Percentiles rank a stretch among this genome's conserved stretches.
Evolutionary conservation across 352 stramenopile genomes (phyloP).

Genomic region (Pilasporangium apinafurcum): DNA sequence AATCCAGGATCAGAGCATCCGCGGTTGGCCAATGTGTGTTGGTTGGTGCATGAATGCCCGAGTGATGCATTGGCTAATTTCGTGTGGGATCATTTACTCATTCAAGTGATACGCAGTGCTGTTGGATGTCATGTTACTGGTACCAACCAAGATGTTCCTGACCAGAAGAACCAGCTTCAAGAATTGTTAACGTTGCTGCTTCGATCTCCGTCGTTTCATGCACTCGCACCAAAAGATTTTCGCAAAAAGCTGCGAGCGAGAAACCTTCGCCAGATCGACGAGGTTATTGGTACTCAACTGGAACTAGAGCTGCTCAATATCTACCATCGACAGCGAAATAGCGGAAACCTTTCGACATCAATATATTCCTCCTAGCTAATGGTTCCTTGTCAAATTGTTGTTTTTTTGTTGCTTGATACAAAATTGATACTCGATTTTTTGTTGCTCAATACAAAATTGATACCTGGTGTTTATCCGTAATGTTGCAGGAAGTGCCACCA

Average conservation of each 20-base stretch:
- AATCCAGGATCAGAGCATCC: slow-evolving; percentile 2
- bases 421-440: too few relatives aligned
- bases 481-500: too few relatives aligned
- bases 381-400: too few relatives aligned
- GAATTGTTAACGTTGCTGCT: slow-evolving; percentile 21
- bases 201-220: slow-evolving; percentile 14
- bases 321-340: slow-evolving; percentile 34
- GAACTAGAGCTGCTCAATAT: slow-evolving; percentile 36
- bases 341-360: not conserved
- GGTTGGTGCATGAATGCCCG: slow-evolving; percentile 27
- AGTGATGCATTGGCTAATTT: slow-evolving; percentile 37
- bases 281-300: slow-evolving; percentile 19
- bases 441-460: too few relatives aligned
- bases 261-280: slow-evolving; percentile 30
- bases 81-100: slow-evolving; percentile 45
- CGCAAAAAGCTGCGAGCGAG: slow-evolving; percentile 39
- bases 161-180: slow-evolving; percentile 3
- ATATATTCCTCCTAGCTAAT: not conserved
- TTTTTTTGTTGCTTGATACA: too few relatives aligned
- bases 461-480: too few relatives aligned
- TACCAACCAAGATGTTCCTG: not conserved
- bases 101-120: slow-evolving; percentile 13
- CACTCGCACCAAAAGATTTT: slow-evolving; percentile 48
- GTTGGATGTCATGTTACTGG: not conserved
- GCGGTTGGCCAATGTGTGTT: slow-evolving; percentile 13